Base-by-base conservation (phyloP, 257 asterid genomes). In the Fraxinus anomala region DNA sequence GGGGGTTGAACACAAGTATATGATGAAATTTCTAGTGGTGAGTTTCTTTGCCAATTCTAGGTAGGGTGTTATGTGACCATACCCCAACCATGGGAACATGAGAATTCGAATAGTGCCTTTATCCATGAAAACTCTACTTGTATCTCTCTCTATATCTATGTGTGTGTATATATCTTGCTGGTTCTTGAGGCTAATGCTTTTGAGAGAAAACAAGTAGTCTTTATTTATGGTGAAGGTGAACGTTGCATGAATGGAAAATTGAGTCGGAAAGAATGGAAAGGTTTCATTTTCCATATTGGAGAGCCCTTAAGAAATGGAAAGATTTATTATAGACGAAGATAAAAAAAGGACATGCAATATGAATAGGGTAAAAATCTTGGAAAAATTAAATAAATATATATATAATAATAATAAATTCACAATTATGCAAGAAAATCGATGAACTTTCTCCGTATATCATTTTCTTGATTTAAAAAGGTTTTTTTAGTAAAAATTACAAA, bases 61-160 rank as follows among this genome's bases (percentile, higher is more conserved):
- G 74, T 83, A 88, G 9, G 92, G 92, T 4, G 86, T 76, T 39
- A 88, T 86, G 79, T 88, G 92, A 34, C 92, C 90, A 71, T 84
- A 81, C 7, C 74, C 90, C 77, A 88, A 51, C 89, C 89, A 87
- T 13, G 91, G 91, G 80, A 85, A 83, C 91, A 87, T 85, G 31
- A 85, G 5, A 30, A 85, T 80, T 21, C 73, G 56, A 17, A 77
- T 73, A 19, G 13, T 14, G 42, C 17, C 72, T 44, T 31, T 77
- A 51, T 81, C 67, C 19, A 12, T 21, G 12, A 34, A 9, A 23
- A 33, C 28, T 54, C 31, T 49, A 24, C 36, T 11, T 31, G 65
- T 44, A 1, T 7, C 7, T 47, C 67, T 24, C 4, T 65, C 14
- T 31, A 1, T 73, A 5, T 73, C n/a, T 19, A 4, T 42, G 51